Evolutionary conservation across 176 grass and related monocot genomes (phyloP), one percentile per base, ranked within the genome.

Genomic region (Phoenix roebelenii): DNA sequence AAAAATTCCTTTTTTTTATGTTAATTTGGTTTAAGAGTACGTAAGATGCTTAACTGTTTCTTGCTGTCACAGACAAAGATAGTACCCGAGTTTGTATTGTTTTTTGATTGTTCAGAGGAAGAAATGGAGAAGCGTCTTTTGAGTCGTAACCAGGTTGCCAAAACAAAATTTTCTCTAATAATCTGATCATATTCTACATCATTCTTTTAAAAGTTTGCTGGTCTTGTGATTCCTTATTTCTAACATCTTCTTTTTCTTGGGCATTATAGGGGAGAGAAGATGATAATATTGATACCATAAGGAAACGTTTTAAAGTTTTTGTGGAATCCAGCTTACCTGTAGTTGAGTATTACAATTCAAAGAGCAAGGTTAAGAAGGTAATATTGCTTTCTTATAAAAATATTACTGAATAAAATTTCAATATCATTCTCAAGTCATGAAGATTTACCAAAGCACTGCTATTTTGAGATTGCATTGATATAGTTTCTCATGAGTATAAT

Each of bases 211-310:
- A 39, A 14, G 10, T 44, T 44, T 44, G 35, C 10, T 69, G 30
- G 63, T 44, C 20, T 35, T 15, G 16, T 67, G 56, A 59, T 59
- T 12, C 57, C 39, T 15, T 63, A 64, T 81, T 48, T 70, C 66
- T 7, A 24, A 76, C 14, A 66, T 73, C 17, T 65, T 22, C 55
- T 74, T 57, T 74, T 68, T n/a, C 52, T 7, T 49, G 73, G 23
- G 20, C 54, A 71, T 70, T 80, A 14, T 71, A 97, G 92, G 92
- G 92, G 64, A 86, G 92, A 77, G 92, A 89, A 75, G 92, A 97
- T 85, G 92, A 91, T 71, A 97, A 97, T 61, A 85, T 97, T 55
- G 92, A 97, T 59, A 97, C 92, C 49, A 97, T 97, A 63, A 85
- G 70, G 60, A 97, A 97, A 74, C 79, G 92, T 57, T 97, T 97